Percentiles rank a stretch among this genome's conserved stretches.
Conservation (phyloP, 75 land plant genomes). For the Selaginella moellendorffii region DNA sequence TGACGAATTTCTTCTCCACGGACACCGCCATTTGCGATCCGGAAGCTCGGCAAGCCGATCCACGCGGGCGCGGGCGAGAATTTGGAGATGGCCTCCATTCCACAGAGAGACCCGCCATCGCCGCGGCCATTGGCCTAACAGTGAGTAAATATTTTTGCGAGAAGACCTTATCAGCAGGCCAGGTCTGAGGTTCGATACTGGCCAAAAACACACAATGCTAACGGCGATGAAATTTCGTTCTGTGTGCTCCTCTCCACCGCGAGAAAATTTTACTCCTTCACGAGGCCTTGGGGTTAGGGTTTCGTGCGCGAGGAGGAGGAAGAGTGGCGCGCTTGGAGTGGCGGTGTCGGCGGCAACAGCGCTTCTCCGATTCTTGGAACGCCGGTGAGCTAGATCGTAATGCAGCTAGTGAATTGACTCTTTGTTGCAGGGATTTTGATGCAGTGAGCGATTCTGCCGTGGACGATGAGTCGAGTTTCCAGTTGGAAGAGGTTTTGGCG, state of each 20-base stretch:
- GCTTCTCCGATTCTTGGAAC: neutral
- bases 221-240: too few relatives aligned
- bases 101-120: neutral
- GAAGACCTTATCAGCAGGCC: too few relatives aligned
- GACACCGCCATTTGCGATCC: conserved; percentile 31
- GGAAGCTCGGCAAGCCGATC: neutral
- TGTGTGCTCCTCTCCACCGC: too few relatives aligned
- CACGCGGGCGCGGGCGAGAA: neutral
- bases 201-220: too few relatives aligned
- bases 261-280: neutral
- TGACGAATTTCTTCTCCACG: conserved; percentile 44
- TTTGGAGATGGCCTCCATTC: too few relatives aligned
- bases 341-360: conserved; percentile 10
- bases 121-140: neutral
- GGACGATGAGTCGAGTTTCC: neutral
- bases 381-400: too few relatives aligned
- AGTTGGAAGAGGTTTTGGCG: conserved; percentile 12
- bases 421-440: too few relatives aligned
- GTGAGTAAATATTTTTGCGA: too few relatives aligned
- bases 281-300: neutral
- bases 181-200: too few relatives aligned
- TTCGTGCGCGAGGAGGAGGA: neutral
- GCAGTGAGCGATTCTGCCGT: too few relatives aligned
- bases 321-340: neutral
- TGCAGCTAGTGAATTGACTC: too few relatives aligned